Evolutionary conservation across 352 stramenopile genomes (phyloP).

Genomic region (Globisporangium ultimum): DNA sequence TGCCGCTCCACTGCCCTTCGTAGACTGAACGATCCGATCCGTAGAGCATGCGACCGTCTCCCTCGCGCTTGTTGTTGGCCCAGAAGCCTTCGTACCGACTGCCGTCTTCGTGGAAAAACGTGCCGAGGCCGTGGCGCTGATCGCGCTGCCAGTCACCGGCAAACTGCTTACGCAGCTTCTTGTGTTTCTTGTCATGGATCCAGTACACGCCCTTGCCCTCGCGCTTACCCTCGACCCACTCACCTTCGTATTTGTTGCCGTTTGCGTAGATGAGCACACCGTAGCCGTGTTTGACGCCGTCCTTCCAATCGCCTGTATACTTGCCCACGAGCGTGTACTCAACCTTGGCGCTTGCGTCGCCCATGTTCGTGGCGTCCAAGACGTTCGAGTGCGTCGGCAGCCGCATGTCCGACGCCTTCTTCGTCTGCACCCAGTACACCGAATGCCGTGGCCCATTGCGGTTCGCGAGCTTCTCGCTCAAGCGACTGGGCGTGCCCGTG

Average conservation of each 20-base stretch:
- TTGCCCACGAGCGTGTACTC: slow-evolving; percentile 70
- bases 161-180: slow-evolving; percentile 78
- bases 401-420: slow-evolving; percentile 22
- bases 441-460: slow-evolving; percentile 67
- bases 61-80: slow-evolving; percentile 73
- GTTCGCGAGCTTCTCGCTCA: slow-evolving; percentile 48
- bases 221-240: slow-evolving; percentile 79
- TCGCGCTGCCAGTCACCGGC: slow-evolving; percentile 74
- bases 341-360: slow-evolving; percentile 32
- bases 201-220: slow-evolving; percentile 81
- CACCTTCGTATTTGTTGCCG: slow-evolving; percentile 89
- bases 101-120: slow-evolving; percentile 81
- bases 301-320: slow-evolving; percentile 93
- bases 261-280: slow-evolving; percentile 88
- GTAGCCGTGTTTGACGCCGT: slow-evolving; percentile 91
- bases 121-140: slow-evolving; percentile 74
- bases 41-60: slow-evolving; percentile 76
- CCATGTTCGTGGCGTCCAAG: slow-evolving; percentile 22
- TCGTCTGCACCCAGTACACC: slow-evolving; percentile 79
- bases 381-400: slow-evolving; percentile 30
- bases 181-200: slow-evolving; percentile 51
- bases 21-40: slow-evolving; percentile 85
- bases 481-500: slow-evolving; percentile 32
- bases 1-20: slow-evolving; percentile 75
- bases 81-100: slow-evolving; percentile 81